A percentile compares a stretch with the other conserved stretches of the same genome.
Conservation (phyloP, 2,329 filamentous ascomycete species). For the Didymella glomerata region DNA sequence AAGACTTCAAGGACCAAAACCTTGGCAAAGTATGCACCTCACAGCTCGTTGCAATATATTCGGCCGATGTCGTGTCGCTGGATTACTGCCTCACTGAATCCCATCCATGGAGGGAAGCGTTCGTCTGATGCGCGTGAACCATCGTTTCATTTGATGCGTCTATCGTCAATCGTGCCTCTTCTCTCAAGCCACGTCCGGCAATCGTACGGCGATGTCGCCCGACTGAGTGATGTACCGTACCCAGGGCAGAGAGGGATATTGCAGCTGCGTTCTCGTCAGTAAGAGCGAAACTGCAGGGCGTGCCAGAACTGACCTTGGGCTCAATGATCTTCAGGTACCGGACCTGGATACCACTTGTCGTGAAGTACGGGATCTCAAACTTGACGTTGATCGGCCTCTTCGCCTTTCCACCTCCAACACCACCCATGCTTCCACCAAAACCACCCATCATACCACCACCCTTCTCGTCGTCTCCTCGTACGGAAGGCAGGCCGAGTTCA, state of each 20-base stretch:
- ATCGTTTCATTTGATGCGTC: conserved; percentile 29
- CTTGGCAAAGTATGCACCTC: neutral
- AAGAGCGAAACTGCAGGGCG: neutral
- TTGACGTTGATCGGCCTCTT: conserved; percentile 99
- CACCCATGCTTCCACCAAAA: conserved; percentile 96
- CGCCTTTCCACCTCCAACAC: conserved; percentile 79
- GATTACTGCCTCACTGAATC: neutral
- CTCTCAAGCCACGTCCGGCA: conserved; percentile 82
- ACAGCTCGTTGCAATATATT: neutral
- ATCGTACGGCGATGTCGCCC: conserved; percentile 91
- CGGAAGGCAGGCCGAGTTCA: conserved; percentile 90
- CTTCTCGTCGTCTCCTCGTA: conserved; percentile 93
- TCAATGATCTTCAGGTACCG: conserved; percentile 99
- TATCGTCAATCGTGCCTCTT: conserved; percentile 18
- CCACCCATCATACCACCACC: conserved; percentile 98
- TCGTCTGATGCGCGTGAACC: conserved; percentile 12
- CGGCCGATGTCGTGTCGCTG: neutral
- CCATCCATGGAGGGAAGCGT: neutral
- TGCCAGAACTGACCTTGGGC: conserved; percentile 78
- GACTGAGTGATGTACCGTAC: conserved; percentile 99
- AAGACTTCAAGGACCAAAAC: neutral
- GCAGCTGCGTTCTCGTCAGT: conserved; percentile 67
- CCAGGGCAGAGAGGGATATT: conserved; percentile 98
- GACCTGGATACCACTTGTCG: conserved; percentile 98
- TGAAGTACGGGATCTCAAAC: conserved; percentile 99